Evolutionary conservation across 2,329 filamentous ascomycete species (phyloP).

Genomic region (Coleophoma crateriformis): DNA sequence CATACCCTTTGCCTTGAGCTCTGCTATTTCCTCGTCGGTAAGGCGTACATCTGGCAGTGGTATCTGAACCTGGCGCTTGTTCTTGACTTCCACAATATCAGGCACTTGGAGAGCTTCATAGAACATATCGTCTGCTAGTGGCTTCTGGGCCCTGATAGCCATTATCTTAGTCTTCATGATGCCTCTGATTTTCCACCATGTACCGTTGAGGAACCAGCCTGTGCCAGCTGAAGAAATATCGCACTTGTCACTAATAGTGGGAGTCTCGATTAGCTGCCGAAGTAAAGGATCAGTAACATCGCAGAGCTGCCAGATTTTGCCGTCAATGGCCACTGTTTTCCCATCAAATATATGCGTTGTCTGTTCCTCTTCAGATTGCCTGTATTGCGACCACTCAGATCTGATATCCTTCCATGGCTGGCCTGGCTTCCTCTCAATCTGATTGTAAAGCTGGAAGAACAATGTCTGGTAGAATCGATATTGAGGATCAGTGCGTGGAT

Average conservation of each 20-base stretch:
- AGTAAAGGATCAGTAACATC: constrained; percentile 83
- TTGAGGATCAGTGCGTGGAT: constrained; percentile 71
- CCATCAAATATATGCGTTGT: constrained; percentile 80
- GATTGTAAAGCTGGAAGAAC: constrained; percentile 64
- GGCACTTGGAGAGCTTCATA: constrained; percentile 33
- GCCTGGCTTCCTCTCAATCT: constrained; percentile 13
- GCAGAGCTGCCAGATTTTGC: constrained; percentile 91
- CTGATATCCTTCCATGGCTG: constrained; percentile 10
- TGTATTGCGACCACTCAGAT: constrained; percentile 14
- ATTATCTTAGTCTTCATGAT: constrained; percentile 86
- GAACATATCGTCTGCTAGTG: constrained; percentile 42
- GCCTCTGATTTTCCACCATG: constrained; percentile 76
- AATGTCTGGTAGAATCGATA: constrained; percentile 85
- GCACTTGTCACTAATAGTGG: constrained; percentile 52
- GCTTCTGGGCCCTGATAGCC: constrained; percentile 52
- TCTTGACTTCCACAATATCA: constrained; percentile 19
- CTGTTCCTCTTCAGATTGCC: constrained; percentile 14
- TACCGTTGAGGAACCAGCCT: constrained; percentile 73
- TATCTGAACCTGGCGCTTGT: constrained; percentile 14
- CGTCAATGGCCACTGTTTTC: constrained; percentile 65
- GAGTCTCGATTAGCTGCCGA: constrained; percentile 55
- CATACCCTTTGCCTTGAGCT: constrained; percentile 6
- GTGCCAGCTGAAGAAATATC: constrained; percentile 58
- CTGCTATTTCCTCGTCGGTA: constrained; percentile 15
- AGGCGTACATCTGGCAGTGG: constrained; percentile 22